Evolutionary conservation across 2,329 filamentous ascomycete species (phyloP), one percentile per base, ranked within the genome.

Genomic region (Hansfordia pulvinata): DNA sequence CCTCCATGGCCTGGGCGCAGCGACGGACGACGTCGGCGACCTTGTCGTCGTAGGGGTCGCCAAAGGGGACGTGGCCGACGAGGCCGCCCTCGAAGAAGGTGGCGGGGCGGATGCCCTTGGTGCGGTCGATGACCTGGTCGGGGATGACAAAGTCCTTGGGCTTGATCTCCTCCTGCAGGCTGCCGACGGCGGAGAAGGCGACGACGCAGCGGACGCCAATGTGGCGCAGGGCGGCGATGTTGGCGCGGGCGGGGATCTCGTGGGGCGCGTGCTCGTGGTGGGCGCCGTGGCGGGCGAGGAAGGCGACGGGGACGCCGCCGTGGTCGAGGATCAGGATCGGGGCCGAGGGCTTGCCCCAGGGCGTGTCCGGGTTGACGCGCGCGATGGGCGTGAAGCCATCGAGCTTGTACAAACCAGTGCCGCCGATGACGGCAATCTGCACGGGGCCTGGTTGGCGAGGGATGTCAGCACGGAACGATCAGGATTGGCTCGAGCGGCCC

Each of bases 81-180:
- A 93, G 72, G 17, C 90, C 90, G 39, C 72, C 73, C 55, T 88
- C 82, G 50, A 96, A 98, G 62, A 93, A 98, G 15, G 90, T 96
- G 53, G 88, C 94, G 3, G 88, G 85, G 6, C 90, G 69, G 35
- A 93, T 66, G 28, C 88, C 90, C 69, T 94, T 96, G 39, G 88
- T 96, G 35, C 88, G 82, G 60, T 98, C 90, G 50, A 96, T 94
- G 52, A 93, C 71, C 62, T 98, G 90, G 56, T 94, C 85, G 1
- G 88, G 90, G 9, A 98, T 69, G 27, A 96, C 82, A 53, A 98
- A 98, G 62, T 98, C 90, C 58, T 90, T 79, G 22, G 90, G 90
- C 57, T 81, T 83, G 53, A 98, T 88, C 46, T 84, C 72, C 60
- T 94, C 90, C 50, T 80, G 83, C 49, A 98, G 62, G 44, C 79